Base-by-base conservation (phyloP, 352 stramenopile species). In the Phytophthora kernoviae region DNA sequence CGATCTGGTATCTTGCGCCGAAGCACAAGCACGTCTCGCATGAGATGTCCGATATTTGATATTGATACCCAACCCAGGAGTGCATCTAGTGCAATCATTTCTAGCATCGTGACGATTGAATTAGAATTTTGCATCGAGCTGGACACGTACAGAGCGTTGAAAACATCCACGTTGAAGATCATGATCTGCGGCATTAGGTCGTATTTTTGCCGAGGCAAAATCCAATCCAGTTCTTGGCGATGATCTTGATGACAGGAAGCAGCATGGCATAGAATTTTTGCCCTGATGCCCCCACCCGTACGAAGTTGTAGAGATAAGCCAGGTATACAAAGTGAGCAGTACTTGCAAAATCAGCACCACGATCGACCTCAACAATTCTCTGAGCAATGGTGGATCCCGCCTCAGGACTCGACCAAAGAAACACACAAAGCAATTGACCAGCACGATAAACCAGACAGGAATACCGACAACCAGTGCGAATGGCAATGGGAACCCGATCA, bases 161-260 rank as follows among this genome's bases (percentile, higher is more conserved):
- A 80, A 10, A 84, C 46, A 34, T 84, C 69, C 32, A 76, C 62
- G 18, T 84, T 79, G 63, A 84, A 78, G 10, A 80, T 68, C 17
- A 81, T 64, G 2, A 75, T 64, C 50, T 84, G 58, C 1, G 72
- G 59, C 41, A 72, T 75, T 6, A 61, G 18, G 34, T 78, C 66
- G 10, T 62, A 40, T 11, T 65, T 69, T 22, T 30, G 4, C 52
- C 53, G 1, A 68, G 21, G 5, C 51, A 62, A 11, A 27, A 50
- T n/a, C 53, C 58, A 27, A 68, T 78, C 54, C 51, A 61, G 57
- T 84, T 80, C 62, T 77, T 84, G 18, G 58, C 30, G 5, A 51
- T 41, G 18, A 82, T 74, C 49, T 84, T 87, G 43, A 84, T 62
- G 2, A 78, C 18, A 0, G 74, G 71, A 0, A 81, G 54, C 2